Evolutionary conservation across 2,329 filamentous ascomycete species (phyloP).

Genomic region (Cytospora schulzeri): DNA sequence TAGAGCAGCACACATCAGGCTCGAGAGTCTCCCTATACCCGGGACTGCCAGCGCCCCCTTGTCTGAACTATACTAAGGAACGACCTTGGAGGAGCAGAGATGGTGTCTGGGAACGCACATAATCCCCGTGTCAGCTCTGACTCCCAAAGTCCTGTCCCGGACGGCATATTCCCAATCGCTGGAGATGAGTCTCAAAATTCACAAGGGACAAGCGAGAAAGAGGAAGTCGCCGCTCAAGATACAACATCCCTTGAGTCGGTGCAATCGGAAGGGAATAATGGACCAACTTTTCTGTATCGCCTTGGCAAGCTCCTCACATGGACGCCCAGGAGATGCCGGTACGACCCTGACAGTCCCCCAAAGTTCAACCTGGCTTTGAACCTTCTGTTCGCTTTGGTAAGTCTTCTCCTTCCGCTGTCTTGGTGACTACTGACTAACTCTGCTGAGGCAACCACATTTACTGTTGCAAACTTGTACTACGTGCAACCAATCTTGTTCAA

Average conservation of each 20-base stretch:
- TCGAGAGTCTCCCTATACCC: background rate
- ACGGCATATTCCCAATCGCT: background rate
- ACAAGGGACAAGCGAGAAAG: background rate
- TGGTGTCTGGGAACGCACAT: background rate
- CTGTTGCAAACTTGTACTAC: slow-evolving; percentile 82
- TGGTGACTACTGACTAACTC: background rate
- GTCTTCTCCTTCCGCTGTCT: slow-evolving; percentile 22
- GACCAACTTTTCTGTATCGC: background rate
- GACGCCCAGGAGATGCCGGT: slow-evolving; percentile 69
- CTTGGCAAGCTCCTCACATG: slow-evolving; percentile 46
- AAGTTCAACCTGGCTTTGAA: slow-evolving; percentile 70
- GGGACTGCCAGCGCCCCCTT: background rate
- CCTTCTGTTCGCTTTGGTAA: slow-evolving; percentile 67
- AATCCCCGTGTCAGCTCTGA: background rate
- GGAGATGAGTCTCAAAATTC: background rate
- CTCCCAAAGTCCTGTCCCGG: background rate
- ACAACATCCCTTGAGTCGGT: background rate
- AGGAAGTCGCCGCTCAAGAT: background rate
- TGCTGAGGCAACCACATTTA: slow-evolving; percentile 59
- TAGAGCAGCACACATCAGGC: too few species aligned
- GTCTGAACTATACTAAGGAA: background rate
- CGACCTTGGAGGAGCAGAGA: background rate
- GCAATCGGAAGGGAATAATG: background rate
- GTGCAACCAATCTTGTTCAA: slow-evolving; percentile 78
- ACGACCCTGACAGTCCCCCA: slow-evolving; percentile 66